Conservation (phyloP, 2,329 filamentous ascomycete genomes). For the Alternaria alternata region DNA sequence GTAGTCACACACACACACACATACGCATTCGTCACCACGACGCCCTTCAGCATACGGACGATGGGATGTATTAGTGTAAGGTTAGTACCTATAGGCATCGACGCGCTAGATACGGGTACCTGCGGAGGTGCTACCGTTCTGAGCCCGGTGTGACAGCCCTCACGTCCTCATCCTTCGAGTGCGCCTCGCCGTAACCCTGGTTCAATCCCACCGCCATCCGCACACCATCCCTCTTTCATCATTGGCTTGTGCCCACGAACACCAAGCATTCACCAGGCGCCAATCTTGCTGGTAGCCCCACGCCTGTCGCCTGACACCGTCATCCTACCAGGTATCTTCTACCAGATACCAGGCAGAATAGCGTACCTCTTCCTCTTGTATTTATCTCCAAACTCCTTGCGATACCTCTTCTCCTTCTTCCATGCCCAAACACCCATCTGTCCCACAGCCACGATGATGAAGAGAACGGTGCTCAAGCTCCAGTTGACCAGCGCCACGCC, state of each 20-base stretch:
- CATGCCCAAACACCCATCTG: slow-evolving; percentile 90
- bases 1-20: not conserved
- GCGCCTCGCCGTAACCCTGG: slow-evolving; percentile 4
- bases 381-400: slow-evolving; percentile 88
- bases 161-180: not conserved
- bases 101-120: slow-evolving; percentile 1
- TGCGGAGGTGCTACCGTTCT: slow-evolving; percentile 8
- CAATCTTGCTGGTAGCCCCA: not conserved
- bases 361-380: slow-evolving; percentile 94
- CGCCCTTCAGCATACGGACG: not conserved
- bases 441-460: slow-evolving; percentile 73
- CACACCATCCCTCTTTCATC: not conserved
- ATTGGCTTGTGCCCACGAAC: slow-evolving; percentile 5
- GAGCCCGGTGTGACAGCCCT: slow-evolving; percentile 1
- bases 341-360: slow-evolving; percentile 82
- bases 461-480: slow-evolving; percentile 79
- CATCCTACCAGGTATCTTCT: slow-evolving; percentile 56
- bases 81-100: not conserved
- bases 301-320: not conserved
- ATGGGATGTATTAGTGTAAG: not conserved
- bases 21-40: not conserved
- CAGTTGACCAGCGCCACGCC: slow-evolving; percentile 82
- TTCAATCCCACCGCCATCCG: not conserved
- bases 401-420: slow-evolving; percentile 91
- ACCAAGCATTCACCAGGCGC: not conserved